A percentile compares a stretch with the other conserved stretches of the same genome.
Evolutionary conservation across 148 eudicot genomes (phyloP).

Genomic region (Rhododendron williamsianum): DNA sequence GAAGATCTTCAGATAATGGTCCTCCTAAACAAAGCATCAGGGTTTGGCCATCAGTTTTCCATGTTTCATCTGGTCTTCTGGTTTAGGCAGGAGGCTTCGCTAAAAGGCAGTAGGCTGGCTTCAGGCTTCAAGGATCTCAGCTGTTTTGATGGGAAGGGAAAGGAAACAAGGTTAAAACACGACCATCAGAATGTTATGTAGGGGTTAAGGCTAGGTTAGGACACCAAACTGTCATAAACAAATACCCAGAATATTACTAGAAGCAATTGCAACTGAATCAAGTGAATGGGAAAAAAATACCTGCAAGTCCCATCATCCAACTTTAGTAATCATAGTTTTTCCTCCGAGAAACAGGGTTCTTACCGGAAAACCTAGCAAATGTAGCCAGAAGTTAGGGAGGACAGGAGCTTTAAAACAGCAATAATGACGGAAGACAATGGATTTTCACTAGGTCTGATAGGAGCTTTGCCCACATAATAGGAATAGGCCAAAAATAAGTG

Average conservation of each 20-base stretch:
- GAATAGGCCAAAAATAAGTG: not conserved
- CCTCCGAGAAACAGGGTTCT: slow-evolving; percentile 50
- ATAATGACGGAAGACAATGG: not conserved
- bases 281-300: slow-evolving; percentile 34
- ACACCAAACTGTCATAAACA: slow-evolving; percentile 27
- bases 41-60: slow-evolving; percentile 66
- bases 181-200: slow-evolving; percentile 56
- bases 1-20: slow-evolving; percentile 64
- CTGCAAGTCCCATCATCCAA: slow-evolving; percentile 36
- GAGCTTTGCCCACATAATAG: not conserved
- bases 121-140: slow-evolving; percentile 86
- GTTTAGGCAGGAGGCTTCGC: slow-evolving; percentile 86
- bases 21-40: slow-evolving; percentile 68
- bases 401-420: not conserved
- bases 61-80: slow-evolving; percentile 87
- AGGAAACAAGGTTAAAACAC: slow-evolving; percentile 64
- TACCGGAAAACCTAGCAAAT: slow-evolving; percentile 62
- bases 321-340: slow-evolving; percentile 62
- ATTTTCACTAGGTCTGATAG: not conserved
- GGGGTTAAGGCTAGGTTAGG: slow-evolving; percentile 35
- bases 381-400: slow-evolving; percentile 21
- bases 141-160: slow-evolving; percentile 81
- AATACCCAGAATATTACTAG: slow-evolving; percentile 7
- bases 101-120: slow-evolving; percentile 75
- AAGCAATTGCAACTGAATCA: not conserved